phyloP scores from a whole-genome alignment of 2,329 filamentous ascomycete genomes.

The Ophiostoma perfectum region DNA sequence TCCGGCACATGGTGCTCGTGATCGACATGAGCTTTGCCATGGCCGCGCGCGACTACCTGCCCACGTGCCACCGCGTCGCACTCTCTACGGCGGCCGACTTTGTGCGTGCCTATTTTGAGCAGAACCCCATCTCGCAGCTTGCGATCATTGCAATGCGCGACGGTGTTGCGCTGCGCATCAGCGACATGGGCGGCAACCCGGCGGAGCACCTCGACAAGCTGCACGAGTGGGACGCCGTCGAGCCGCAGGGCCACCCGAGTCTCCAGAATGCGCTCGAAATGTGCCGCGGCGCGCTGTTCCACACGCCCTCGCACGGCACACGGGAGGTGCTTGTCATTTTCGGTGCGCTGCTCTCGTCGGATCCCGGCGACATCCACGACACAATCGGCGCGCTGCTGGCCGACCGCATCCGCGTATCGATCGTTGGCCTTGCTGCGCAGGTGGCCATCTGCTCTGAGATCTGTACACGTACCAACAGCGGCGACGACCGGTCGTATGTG shows the following conservation, averaged over 20 bases:
- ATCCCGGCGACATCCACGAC: slow-evolving; percentile 91
- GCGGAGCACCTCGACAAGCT: slow-evolving; percentile 79
- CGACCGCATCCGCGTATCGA: slow-evolving; percentile 79
- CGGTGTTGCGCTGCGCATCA: slow-evolving; percentile 77
- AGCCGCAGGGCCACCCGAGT: slow-evolving; percentile 70
- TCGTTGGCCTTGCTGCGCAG: slow-evolving; percentile 86
- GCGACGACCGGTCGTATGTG: slow-evolving; percentile 58
- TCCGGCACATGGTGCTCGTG: slow-evolving; percentile 87
- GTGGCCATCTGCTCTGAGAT: slow-evolving; percentile 89
- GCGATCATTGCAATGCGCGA: slow-evolving; percentile 91
- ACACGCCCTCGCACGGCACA: slow-evolving; percentile 89
- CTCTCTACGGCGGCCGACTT: slow-evolving; percentile 82
- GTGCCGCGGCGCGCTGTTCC: slow-evolving; percentile 84
- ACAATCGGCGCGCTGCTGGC: slow-evolving; percentile 73
- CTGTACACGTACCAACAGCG: slow-evolving; percentile 75
- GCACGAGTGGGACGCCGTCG: slow-evolving; percentile 57
- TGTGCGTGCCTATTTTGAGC: slow-evolving; percentile 91
- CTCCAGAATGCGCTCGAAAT: slow-evolving; percentile 95
- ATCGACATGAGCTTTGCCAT: slow-evolving; percentile 91
- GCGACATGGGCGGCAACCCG: slow-evolving; percentile 86
- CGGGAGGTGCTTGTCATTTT: slow-evolving; percentile 88
- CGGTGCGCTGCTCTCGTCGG: slow-evolving; percentile 81
- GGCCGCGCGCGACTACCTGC: slow-evolving; percentile 89
- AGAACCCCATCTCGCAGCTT: slow-evolving; percentile 95
- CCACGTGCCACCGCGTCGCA: slow-evolving; percentile 76